Percentiles rank a stretch among this genome's conserved stretches.
These are phyloP conservation scores for Sphagnurus paluster DNA, from an alignment of 1,284 basidiomycete genomes.

Conservation along the genomic window DNA sequence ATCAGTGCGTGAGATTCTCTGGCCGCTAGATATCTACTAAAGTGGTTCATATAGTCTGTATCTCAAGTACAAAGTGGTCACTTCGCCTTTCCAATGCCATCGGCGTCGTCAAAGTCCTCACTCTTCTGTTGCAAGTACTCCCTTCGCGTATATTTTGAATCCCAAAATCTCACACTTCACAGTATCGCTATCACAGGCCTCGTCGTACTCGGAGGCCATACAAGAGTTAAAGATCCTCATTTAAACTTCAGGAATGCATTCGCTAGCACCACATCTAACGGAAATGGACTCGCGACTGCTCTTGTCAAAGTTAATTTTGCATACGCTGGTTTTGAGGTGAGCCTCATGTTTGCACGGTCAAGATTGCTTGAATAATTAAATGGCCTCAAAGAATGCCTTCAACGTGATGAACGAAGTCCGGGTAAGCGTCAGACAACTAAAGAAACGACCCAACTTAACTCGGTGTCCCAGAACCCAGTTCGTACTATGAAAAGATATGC, in stretches of 20 bases:
- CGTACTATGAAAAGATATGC: too few relatives aligned
- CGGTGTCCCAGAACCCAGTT: too few relatives aligned
- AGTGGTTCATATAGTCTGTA: conserved; percentile 22
- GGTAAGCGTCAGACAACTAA: conserved; percentile 16
- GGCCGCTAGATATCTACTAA: too few relatives aligned
- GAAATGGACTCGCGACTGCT: conserved; percentile 44
- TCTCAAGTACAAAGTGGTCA: conserved; percentile 29
- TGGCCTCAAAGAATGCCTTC: conserved; percentile 24
- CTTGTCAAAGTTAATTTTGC: conserved; percentile 45
- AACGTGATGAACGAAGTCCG: conserved; percentile 46
- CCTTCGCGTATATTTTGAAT: neutral
- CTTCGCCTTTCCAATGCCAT: conserved; percentile 17
- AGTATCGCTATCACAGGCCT: conserved; percentile 44
- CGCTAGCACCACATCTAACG: conserved; percentile 41
- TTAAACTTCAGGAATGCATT: conserved; percentile 53
- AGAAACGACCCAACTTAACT: too few relatives aligned
- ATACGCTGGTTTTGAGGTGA: conserved; percentile 41
- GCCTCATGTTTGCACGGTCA: neutral
- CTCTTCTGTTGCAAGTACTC: conserved; percentile 30
- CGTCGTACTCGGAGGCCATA: conserved; percentile 48
- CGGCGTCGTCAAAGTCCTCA: conserved; percentile 29
- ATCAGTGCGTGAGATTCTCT: conserved; percentile 23
- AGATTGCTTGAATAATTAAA: too few relatives aligned
- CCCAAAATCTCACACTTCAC: conserved; percentile 10
- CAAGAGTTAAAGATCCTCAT: conserved; percentile 43